phyloP scores from a whole-genome alignment of 2,329 filamentous ascomycete species.

The Diaporthe amygdali region DNA sequence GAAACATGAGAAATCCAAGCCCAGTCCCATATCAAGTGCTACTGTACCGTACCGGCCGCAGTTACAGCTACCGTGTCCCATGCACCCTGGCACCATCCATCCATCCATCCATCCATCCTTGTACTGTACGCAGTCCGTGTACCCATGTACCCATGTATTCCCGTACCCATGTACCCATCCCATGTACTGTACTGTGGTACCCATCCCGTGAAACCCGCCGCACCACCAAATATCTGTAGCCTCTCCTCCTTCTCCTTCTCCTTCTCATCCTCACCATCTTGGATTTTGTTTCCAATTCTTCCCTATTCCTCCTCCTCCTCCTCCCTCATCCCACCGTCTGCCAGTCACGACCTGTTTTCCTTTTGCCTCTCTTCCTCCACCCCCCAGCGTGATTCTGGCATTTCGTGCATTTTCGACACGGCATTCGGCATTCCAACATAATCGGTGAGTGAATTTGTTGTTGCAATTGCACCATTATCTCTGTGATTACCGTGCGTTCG shows the following conservation, averaged over 20 bases:
- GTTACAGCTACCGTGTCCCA: background rate
- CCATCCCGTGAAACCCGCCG: conserved; percentile 11
- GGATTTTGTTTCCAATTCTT: conserved; percentile 9
- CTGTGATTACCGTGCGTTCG: background rate
- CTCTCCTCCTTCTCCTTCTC: background rate
- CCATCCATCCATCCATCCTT: background rate
- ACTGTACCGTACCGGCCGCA: too few relatives aligned
- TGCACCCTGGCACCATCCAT: background rate
- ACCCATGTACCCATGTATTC: background rate
- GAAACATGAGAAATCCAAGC: background rate
- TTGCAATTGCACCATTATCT: background rate
- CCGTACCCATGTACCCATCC: conserved; percentile 8
- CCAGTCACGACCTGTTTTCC: background rate
- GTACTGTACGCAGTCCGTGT: background rate
- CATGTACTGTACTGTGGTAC: too few relatives aligned
- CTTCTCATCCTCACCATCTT: conserved; percentile 3
- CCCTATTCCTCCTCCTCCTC: background rate
- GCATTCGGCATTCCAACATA: background rate
- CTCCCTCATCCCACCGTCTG: background rate
- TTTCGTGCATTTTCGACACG: background rate
- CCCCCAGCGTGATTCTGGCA: background rate
- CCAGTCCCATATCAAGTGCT: conserved; percentile 10
- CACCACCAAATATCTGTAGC: conserved; percentile 15
- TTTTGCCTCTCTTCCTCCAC: background rate
- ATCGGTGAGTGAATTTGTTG: conserved; percentile 6